Evolutionary conservation across 257 asterid species (phyloP).

Genomic region (Henckelia pumila): DNA sequence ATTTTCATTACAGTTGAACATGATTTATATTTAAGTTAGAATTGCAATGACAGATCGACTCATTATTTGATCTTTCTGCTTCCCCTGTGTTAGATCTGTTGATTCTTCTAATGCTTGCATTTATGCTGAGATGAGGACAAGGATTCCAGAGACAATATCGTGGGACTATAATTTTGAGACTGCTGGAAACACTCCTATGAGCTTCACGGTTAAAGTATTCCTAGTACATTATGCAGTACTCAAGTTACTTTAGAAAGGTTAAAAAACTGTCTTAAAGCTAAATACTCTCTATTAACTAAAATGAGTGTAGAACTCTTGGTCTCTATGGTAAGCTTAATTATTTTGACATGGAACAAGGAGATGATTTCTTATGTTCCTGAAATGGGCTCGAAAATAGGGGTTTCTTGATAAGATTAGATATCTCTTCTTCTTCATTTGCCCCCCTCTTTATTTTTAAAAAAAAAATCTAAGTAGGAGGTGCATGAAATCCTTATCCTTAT

Average conservation of each 20-base stretch:
- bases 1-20: neutral
- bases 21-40: neutral
- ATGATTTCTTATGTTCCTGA: neutral
- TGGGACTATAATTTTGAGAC: conserved; percentile 98
- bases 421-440: neutral
- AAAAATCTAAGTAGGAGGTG: neutral
- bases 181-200: conserved; percentile 82
- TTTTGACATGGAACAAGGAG: neutral
- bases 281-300: neutral
- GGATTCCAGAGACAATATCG: conserved; percentile 92
- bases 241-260: conserved; percentile 5
- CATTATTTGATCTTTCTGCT: neutral
- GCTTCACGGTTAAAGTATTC: conserved; percentile 85
- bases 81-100: conserved; percentile 54
- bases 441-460: too few species aligned
- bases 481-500: neutral
- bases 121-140: conserved; percentile 85
- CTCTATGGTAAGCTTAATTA: conserved; percentile 8
- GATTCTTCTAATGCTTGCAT: conserved; percentile 79
- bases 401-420: neutral
- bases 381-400: neutral
- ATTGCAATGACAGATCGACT: neutral
- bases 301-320: neutral
- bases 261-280: neutral
- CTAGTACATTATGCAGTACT: conserved; percentile 16